Base-by-base conservation (phyloP, 352 stramenopile genomes). In the Globisporangium carolinianum region DNA sequence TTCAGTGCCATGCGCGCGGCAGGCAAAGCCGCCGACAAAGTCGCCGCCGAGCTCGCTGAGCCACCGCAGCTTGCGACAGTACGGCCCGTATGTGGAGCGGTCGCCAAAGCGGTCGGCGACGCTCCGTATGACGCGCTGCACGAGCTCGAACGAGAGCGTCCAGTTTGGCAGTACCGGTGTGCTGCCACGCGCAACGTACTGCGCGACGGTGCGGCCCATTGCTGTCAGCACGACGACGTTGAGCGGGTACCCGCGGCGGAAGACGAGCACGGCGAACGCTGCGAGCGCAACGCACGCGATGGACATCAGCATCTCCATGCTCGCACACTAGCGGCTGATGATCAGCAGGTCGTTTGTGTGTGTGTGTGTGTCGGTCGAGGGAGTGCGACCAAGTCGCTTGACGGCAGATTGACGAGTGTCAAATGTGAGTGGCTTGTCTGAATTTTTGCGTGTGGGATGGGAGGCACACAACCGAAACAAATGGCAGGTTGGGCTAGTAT, bases 111-210 rank as follows among this genome's bases (percentile, higher is more conserved):
- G 47, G 10, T 66, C 60, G 12, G 52, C 66, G 53, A 58, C 61
- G 6, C 41, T 51, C 18, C 51, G 63, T 17, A 68, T 53, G 17
- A 75, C 43, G 0, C 58, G 48, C 15, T 60, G 60, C 36, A 72
- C 42, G 4, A 77, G 37, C 49, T 80, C 72, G 46, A 77, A 70
- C n/a, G 42, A 51, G 46, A 80, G 48, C 18, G 72, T 68, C 72
- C 72, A 80, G 42, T 60, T 61, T 14, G 66, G 69, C 8, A 41
- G 55, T 3, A 66, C 55, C 45, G 60, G 60, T 17, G 8, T 18
- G 18, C 51, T 47, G 11, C 51, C 51, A 38, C 52, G 58, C 45
- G 42, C 37, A 15, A 50, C 2, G 45, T 55, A 55, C 38, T 17
- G 51, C 11, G 48, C 14, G 11, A 18, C 15, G 10, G 58, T 55